A percentile compares a stretch with the other conserved stretches of the same genome.
Conservation (phyloP, 2,329 filamentous ascomycete genomes). For the Cladophialophora chaetospira region DNA sequence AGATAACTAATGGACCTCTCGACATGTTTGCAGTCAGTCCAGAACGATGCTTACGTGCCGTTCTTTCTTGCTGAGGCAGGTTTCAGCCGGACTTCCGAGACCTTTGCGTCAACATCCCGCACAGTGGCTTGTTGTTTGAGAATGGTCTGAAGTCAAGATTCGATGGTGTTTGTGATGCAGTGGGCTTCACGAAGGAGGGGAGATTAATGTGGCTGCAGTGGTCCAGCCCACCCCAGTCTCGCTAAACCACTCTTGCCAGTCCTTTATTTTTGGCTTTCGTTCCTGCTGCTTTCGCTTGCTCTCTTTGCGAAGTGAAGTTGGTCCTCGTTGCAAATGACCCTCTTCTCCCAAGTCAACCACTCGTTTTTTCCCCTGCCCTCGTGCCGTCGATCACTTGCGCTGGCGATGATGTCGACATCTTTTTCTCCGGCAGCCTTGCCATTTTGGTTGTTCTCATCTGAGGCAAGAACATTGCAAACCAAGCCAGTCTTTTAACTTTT, state of each 20-base stretch:
- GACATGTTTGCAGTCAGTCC: no score
- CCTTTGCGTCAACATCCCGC: constrained; percentile 1
- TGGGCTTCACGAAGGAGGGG: constrained; percentile 14
- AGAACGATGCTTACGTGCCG: no score
- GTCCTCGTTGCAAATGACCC: neutral
- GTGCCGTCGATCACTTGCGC: neutral
- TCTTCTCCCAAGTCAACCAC: neutral
- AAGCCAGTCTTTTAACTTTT: no score
- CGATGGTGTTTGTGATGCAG: constrained; percentile 20
- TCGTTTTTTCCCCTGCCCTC: constrained; percentile 3
- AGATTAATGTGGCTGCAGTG: constrained; percentile 28
- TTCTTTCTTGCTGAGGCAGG: neutral
- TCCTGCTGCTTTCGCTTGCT: constrained; percentile 2
- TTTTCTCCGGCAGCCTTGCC: neutral
- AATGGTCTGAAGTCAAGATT: constrained; percentile 17
- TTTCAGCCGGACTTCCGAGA: constrained; percentile 14
- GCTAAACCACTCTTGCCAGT: neutral
- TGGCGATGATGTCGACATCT: neutral
- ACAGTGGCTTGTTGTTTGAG: constrained; percentile 13
- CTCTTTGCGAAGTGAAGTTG: neutral
- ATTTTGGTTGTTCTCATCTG: neutral
- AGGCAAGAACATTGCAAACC: no score
- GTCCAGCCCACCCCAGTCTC: constrained; percentile 2
- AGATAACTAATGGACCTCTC: no score
- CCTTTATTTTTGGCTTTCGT: neutral